Evolutionary conservation across 257 asterid genomes (phyloP).

Genomic region (Paulownia fortunei): DNA sequence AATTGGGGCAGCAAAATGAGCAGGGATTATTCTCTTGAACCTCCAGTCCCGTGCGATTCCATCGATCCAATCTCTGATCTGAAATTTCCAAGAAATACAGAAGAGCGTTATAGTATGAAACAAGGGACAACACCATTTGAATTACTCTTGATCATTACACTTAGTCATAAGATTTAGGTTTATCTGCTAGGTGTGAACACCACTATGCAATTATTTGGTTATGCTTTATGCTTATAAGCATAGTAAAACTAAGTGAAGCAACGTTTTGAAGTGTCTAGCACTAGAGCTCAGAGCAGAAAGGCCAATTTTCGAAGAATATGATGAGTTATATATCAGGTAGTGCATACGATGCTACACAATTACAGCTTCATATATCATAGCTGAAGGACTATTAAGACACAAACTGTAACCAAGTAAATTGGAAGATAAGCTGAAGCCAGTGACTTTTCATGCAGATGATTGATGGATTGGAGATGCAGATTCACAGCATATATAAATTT

Average conservation of each 20-base stretch:
- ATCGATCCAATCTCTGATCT: constrained; percentile 97
- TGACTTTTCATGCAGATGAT: background rate
- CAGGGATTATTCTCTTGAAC: constrained; percentile 94
- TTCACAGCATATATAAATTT: background rate
- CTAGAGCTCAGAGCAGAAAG: background rate
- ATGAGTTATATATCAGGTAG: background rate
- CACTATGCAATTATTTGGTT: background rate
- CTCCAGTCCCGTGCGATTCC: constrained; percentile 82
- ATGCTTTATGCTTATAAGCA: background rate
- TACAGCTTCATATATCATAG: background rate
- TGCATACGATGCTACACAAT: background rate
- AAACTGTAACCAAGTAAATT: background rate
- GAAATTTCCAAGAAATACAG: constrained; percentile 28
- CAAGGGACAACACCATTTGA: background rate
- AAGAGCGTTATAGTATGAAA: background rate
- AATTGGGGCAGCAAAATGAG: constrained; percentile 92
- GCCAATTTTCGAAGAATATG: constrained; percentile 1
- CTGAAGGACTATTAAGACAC: background rate
- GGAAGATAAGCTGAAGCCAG: background rate
- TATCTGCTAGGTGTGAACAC: background rate
- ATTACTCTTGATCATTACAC: background rate
- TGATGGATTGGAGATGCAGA: constrained; percentile 4
- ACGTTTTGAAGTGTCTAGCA: background rate
- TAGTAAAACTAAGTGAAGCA: background rate
- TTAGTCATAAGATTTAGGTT: background rate